phyloP scores from a whole-genome alignment of 192 early-diverging fungal genomes.

The Mortierella alpina region DNA sequence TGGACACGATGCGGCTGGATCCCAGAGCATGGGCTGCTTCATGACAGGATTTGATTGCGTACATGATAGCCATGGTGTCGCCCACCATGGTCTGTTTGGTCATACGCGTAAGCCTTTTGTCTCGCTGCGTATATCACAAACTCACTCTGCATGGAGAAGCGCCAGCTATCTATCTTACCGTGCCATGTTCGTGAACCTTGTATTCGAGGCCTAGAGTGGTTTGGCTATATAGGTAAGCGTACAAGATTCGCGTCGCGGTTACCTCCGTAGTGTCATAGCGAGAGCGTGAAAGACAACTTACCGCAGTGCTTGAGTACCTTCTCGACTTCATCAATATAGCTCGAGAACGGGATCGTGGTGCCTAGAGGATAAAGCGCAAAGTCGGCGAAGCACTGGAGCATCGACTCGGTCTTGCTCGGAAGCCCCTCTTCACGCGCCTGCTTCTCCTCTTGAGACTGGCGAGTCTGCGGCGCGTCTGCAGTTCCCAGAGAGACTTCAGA shows the following conservation, averaged over 20 bases:
- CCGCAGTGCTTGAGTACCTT: constrained; percentile 14
- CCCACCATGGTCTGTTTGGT: constrained; percentile 10
- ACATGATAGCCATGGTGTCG: constrained; percentile 15
- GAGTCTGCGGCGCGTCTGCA: too few species aligned
- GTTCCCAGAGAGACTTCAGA: too few species aligned
- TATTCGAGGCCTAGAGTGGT: constrained; percentile 6
- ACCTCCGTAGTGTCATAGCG: background rate
- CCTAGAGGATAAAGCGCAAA: constrained; percentile 30
- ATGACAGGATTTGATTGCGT: constrained; percentile 20
- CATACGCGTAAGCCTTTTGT: background rate
- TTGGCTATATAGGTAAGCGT: background rate
- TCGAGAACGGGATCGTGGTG: background rate
- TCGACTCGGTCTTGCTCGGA: too few species aligned
- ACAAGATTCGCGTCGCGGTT: background rate
- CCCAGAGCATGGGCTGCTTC: constrained; percentile 10
- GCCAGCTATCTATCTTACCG: background rate
- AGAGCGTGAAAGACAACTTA: background rate
- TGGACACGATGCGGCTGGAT: constrained; percentile 9
- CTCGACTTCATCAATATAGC: constrained; percentile 19
- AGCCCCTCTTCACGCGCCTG: too few species aligned
- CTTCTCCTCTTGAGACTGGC: too few species aligned
- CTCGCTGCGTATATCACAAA: background rate
- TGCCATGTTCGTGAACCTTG: constrained; percentile 10
- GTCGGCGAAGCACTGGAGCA: constrained; percentile 1
- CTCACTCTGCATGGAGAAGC: background rate